Base-by-base conservation (phyloP, 2,329 filamentous ascomycete genomes). In the Colletotrichum truncatum region DNA sequence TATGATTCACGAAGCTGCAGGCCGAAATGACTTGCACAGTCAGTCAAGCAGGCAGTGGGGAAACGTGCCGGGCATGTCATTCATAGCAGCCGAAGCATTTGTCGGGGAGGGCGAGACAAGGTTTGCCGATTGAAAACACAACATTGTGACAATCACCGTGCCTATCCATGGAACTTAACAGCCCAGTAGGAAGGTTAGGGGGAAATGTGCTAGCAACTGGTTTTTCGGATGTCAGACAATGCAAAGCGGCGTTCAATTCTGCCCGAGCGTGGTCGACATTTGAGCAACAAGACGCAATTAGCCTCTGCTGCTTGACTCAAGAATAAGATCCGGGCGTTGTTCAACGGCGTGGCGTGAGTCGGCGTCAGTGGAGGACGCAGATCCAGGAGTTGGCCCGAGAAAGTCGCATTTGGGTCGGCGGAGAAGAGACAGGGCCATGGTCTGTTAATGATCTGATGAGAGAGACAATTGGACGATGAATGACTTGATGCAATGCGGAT, bases 401-500 rank as follows among this genome's bases (percentile, higher is more conserved):
- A 23, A 28, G n/a, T n/a, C 53, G 28, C 36, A 34, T 14, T 34
- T 32, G 16, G 28, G 26, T 34, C 14, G 34, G 26, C 36, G 18
- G 34, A 46, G 28, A n/a, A 51, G 14, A 52, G 56, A 38, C 36
- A 48, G n/a, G 8, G 39, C 14, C n/a, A 32, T 55, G 62, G 57
- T 51, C 49, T 51, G 49, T 55, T 32, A 28, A 55, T 62, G 62
- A 38, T 43, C 21, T 34, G 43, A 62, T 43, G 41, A 30, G 16
- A 38, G 48, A 65, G n/a, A 26, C 23, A 38, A 55, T 62, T 46
- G 57, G 57, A 61, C 14, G 30, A 54, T 38, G 21, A 51, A 55
- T 43, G 57, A 49, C 49, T 55, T 62, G 49, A 65, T 55, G 62
- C 57, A 36, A 43, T 39, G 57, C 62, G 48, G 55, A 39, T 32